Evolutionary conservation across 2,329 filamentous ascomycete species (phyloP).

Genomic region (Coniella lustricola): DNA sequence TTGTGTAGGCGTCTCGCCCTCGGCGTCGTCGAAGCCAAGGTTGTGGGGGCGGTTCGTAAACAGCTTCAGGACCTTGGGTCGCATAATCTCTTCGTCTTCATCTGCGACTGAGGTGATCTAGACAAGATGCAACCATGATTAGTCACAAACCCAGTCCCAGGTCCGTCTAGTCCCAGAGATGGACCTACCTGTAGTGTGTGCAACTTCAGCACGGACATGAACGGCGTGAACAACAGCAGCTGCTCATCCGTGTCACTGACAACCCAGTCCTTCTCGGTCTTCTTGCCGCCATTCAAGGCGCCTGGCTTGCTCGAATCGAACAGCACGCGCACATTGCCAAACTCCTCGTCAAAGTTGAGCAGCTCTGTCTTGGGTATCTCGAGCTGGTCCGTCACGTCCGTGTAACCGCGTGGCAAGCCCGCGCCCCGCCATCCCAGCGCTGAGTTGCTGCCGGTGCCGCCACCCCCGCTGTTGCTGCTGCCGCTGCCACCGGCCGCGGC

Average conservation of each 20-base stretch:
- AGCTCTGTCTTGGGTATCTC: slow-evolving; percentile 77
- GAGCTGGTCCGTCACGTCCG: slow-evolving; percentile 74
- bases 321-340: slow-evolving; percentile 64
- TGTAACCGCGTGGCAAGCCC: slow-evolving; percentile 70
- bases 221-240: slow-evolving; percentile 85
- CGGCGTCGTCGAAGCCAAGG: slow-evolving; percentile 90
- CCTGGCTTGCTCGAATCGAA: slow-evolving; percentile 66
- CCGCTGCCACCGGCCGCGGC: slow-evolving; percentile 39
- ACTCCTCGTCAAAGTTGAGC: slow-evolving; percentile 75
- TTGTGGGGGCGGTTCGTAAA: slow-evolving; percentile 87
- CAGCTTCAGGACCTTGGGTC: slow-evolving; percentile 75
- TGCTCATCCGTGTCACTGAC: slow-evolving; percentile 97
- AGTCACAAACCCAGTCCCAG: neutral
- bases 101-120: slow-evolving; percentile 72
- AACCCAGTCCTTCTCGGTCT: slow-evolving; percentile 68
- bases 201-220: slow-evolving; percentile 80
- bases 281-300: slow-evolving; percentile 51
- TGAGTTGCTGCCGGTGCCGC: slow-evolving; percentile 35
- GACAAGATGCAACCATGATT: slow-evolving; percentile 20
- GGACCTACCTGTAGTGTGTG: slow-evolving; percentile 63
- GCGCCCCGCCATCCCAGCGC: slow-evolving; percentile 64
- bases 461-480: slow-evolving; percentile 32
- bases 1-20: slow-evolving; percentile 77
- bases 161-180: neutral
- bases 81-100: slow-evolving; percentile 65